These are phyloP conservation scores for Cercospora sp. DNA, from an alignment of 2,329 filamentous ascomycete genomes.

Conservation along the genomic window DNA sequence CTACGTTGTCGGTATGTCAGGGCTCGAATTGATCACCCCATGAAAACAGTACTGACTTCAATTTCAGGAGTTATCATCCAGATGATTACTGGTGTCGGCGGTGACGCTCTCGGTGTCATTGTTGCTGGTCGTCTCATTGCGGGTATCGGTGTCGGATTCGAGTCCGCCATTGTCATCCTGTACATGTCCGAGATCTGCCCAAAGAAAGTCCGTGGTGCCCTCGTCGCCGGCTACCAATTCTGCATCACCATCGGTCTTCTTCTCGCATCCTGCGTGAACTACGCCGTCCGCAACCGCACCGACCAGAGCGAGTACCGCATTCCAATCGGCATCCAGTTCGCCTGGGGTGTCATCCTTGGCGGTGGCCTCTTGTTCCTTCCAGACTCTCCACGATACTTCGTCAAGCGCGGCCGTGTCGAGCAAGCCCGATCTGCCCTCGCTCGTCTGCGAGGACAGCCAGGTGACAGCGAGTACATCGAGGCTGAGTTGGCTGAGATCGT, in stretches of 20 bases:
- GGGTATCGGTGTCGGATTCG: constrained; percentile 77
- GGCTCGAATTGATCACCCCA: neutral
- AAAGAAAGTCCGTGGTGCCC: constrained; percentile 65
- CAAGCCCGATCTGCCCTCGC: constrained; percentile 63
- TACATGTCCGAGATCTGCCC: constrained; percentile 79
- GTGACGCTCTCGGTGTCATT: constrained; percentile 59
- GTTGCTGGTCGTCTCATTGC: constrained; percentile 73
- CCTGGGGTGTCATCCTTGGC: constrained; percentile 75
- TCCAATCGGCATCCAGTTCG: constrained; percentile 75
- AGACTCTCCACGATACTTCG: constrained; percentile 82
- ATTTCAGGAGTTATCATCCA: constrained; percentile 59
- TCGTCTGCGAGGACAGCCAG: constrained; percentile 71
- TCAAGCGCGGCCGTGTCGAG: constrained; percentile 72
- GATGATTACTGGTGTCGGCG: constrained; percentile 48
- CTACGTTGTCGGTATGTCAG: constrained; percentile 57
- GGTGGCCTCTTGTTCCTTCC: constrained; percentile 73
- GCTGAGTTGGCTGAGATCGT: constrained; percentile 80
- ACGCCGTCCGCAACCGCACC: constrained; percentile 63
- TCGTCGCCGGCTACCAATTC: constrained; percentile 83
- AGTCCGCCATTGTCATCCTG: constrained; percentile 75
- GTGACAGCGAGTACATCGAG: constrained; percentile 72
- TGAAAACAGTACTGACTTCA: neutral
- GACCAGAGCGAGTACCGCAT: constrained; percentile 75
- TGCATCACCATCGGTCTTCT: constrained; percentile 70
- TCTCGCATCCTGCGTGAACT: constrained; percentile 72